Base-by-base conservation (phyloP, 1,139 yeast species). In the Candida tetrigidarum region DNA sequence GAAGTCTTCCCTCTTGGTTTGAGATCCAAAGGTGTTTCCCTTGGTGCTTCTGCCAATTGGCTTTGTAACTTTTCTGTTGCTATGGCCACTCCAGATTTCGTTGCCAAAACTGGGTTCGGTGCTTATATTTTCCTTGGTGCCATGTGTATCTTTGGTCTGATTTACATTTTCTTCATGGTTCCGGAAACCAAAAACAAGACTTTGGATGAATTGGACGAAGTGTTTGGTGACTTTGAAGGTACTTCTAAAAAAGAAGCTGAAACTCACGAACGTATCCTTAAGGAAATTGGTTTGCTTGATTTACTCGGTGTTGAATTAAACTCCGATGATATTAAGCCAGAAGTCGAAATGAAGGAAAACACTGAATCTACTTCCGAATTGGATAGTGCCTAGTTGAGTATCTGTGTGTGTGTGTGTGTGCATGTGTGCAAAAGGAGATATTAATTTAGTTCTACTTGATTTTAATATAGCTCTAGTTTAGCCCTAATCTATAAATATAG, bases 11-110 rank as follows among this genome's bases (percentile, higher is more conserved):
- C 60, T 49, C 62, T 54, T 43, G 56, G 51, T 47, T 56, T 62
- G 36, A 60, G 66, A 49, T 59, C 67, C 2, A 28, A 28, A 16
- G 30, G 67, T 55, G 62, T 64, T 40, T 66, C 72, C 35, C 55
- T 65, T 41, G 64, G 66, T 45, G 69, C 72, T 12, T 66, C 72
- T 55, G 62, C 71, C 42, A 68, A 69, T 59, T 69, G 75, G 75
- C 53, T 69, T 47, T 58, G 63, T 55, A 69, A 69, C 56, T 69
- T 69, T 50, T 68, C 69, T 36, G 71, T 69, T 41, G 72, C 69
- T 36, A 63, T 62, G 63, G 57, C 61, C 47, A 54, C 67, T 20
- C 69, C 69, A 32, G 50, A 55, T 18, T 58, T 64, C 26, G 63
- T 64, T 52, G 53, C 57, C 38, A 54, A 56, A 48, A 56, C 56